Conservation (phyloP, 192 early-diverging fungal species). For the Chytriomyces sp. region DNA sequence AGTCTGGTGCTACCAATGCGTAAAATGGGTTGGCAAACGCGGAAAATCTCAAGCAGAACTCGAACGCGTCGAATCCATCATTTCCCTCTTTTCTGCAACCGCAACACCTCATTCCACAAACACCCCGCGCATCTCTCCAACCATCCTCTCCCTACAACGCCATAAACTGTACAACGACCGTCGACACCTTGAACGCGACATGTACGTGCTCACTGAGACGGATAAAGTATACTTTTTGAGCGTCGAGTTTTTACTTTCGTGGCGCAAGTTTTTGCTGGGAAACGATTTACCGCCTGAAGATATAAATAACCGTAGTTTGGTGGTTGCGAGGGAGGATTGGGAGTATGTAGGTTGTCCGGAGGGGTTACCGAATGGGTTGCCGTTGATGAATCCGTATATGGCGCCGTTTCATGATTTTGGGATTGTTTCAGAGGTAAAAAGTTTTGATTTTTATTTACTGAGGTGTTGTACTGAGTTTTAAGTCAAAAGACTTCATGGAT, state of each 20-base stretch:
- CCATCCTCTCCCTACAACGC: constrained; percentile 11
- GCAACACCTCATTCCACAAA: not conserved
- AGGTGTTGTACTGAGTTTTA: too few relatives aligned
- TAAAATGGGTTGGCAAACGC: constrained; percentile 28
- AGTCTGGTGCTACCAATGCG: constrained; percentile 32
- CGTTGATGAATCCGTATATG: constrained; percentile 28
- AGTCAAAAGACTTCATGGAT: constrained; percentile 24
- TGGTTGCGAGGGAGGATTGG: constrained; percentile 22
- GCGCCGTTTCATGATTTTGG: constrained; percentile 27
- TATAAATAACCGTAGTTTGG: constrained; percentile 16
- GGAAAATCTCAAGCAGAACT: constrained; percentile 5
- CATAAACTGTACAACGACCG: constrained; percentile 9
- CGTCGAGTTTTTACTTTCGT: constrained; percentile 20
- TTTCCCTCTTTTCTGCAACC: not conserved
- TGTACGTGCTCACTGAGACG: constrained; percentile 9
- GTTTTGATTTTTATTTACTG: not conserved
- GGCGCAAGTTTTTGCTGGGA: constrained; percentile 32
- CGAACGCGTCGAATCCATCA: not conserved
- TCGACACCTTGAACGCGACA: constrained; percentile 26
- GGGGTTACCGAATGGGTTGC: constrained; percentile 5
- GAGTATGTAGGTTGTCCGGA: constrained; percentile 21
- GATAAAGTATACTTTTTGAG: constrained; percentile 29
- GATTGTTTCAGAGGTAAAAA: constrained; percentile 15
- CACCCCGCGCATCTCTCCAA: not conserved
- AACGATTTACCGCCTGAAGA: constrained; percentile 22